Base-by-base conservation (phyloP, 2,329 filamentous ascomycete species). In the Pseudocercospora ulei region DNA sequence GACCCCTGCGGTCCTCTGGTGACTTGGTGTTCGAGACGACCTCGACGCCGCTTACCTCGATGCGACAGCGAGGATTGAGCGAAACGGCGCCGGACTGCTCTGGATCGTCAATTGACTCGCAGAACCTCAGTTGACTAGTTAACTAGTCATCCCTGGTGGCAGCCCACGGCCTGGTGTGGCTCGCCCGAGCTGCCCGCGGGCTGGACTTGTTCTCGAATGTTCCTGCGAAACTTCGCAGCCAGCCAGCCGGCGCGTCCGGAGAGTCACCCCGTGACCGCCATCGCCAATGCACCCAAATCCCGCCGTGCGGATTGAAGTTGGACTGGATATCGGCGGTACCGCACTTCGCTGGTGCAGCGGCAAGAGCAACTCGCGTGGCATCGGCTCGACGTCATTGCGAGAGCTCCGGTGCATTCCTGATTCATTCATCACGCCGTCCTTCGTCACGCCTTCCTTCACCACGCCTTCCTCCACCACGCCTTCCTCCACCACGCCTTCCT, bases 141-240 rank as follows among this genome's bases (percentile, higher is more conserved):
- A n/a, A n/a, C n/a, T n/a, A n/a, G n/a, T n/a, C n/a, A n/a, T n/a
- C n/a, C n/a, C n/a, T n/a, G n/a, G n/a, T n/a, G n/a, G n/a, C n/a
- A n/a, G n/a, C n/a, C n/a, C n/a, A n/a, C n/a, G n/a, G n/a, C n/a
- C n/a, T n/a, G n/a, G n/a, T n/a, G n/a, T n/a, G n/a, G n/a, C 27
- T 30, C 27, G 14, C 27, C 26, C 26, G 26, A 29, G 26, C 26
- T 14, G 27, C 27, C 27, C 16, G 27, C 27, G 27, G 27, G 27
- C 27, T 30, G n/a, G 16, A 27, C 18, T 14, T 13, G 19, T 33
- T 33, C 30, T 33, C 30, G 30, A 33, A 33, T 14, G n/a, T 33
- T 33, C 30, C 23, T 23, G n/a, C 16, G 30, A 17, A 20, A 5
- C 17, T 6, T 4, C 7, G 13, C 18, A 22, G 30, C 23, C 30